Percentiles rank a stretch among this genome's conserved stretches.
These are phyloP conservation scores for Sphagnum magellanicum DNA, from an alignment of 228 moss, liverwort and hornwort species.

Conservation along the genomic window DNA sequence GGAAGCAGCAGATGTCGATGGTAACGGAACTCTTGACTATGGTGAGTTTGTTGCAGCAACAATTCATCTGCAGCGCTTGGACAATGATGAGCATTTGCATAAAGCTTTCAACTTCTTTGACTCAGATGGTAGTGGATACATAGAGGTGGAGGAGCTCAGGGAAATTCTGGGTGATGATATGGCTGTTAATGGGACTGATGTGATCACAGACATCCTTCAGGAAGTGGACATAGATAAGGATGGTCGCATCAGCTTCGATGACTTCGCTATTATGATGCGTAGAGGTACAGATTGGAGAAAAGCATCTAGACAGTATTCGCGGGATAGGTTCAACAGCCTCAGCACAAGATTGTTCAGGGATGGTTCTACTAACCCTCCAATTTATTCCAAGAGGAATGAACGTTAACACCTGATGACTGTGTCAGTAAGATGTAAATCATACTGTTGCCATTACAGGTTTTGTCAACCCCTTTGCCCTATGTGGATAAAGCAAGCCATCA, in stretches of 20 bases:
- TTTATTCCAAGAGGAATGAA: constrained; percentile 1
- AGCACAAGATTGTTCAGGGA: constrained; percentile 53
- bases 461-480: too few species aligned
- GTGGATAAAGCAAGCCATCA: too few species aligned
- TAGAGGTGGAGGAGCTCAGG: constrained; percentile 53
- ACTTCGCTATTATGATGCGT: constrained; percentile 58
- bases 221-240: constrained; percentile 58
- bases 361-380: constrained; percentile 49
- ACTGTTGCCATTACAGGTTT: too few species aligned
- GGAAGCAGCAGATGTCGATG: constrained; percentile 55
- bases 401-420: too few species aligned
- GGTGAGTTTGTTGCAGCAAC: constrained; percentile 76
- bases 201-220: constrained; percentile 36
- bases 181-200: constrained; percentile 20
- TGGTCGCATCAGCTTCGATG: constrained; percentile 55
- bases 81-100: constrained; percentile 61
- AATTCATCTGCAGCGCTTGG: constrained; percentile 61
- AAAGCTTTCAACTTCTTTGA: constrained; percentile 67
- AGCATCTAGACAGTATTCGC: constrained; percentile 58
- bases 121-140: constrained; percentile 54
- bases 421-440: too few species aligned
- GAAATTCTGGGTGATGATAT: constrained; percentile 27
- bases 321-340: constrained; percentile 57
- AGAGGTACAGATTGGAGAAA: constrained; percentile 63
- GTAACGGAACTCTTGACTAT: constrained; percentile 50